Evolutionary conservation across 805 yeast species (phyloP), one percentile per base, ranked within the genome.

Genomic region (Cyberlindnera samutprakarnensis): DNA sequence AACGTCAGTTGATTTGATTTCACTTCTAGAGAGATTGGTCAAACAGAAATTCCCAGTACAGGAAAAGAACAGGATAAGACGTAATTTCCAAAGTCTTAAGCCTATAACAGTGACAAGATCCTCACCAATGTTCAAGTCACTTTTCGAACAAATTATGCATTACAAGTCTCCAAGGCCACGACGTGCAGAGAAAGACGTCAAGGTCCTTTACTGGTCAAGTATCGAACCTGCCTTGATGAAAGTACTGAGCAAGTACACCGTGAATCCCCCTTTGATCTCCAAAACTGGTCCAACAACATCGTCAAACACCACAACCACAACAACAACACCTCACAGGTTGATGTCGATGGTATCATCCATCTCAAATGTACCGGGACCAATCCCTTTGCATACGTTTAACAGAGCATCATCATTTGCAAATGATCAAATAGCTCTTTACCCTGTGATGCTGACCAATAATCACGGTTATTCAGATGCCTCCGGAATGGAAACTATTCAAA

Each of bases 171-270:
- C 86, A 2, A 62, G 73, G 41, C 86, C 86, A 5, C 57, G 86
- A 25, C 76, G 75, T 41, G 78, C 78, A 27, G 85, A 75, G 44
- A 78, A 78, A 49, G 82, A 77, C 47, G 68, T 78, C 38, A 78
- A 78, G 47, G 83, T 78, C 4, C 72, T 78, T 44, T 59, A 61
- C 17, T 78, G 86, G 86, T 46, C 50, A 14, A 61, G 65, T 27
- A 54, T 78, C 17, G 67, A 60, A 23, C 61, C 56, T 19, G 85
- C 85, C 0, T 46, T 78, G 31, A 52, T 57, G 17, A 76, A 72
- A 46, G 78, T 78, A 11, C 61, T 75, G 21, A 59, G 75, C 21
- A 78, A 78, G 52, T 78, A 78, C 23, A 47, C 47, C 6, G 44
- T 47, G 12, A 48, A 45, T 24, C 46, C 50, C 7, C 12, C 12